Evolutionary conservation across 345 rosid species (phyloP), one percentile per base, ranked within the genome.

Genomic region (Streptanthus diversifolius): DNA sequence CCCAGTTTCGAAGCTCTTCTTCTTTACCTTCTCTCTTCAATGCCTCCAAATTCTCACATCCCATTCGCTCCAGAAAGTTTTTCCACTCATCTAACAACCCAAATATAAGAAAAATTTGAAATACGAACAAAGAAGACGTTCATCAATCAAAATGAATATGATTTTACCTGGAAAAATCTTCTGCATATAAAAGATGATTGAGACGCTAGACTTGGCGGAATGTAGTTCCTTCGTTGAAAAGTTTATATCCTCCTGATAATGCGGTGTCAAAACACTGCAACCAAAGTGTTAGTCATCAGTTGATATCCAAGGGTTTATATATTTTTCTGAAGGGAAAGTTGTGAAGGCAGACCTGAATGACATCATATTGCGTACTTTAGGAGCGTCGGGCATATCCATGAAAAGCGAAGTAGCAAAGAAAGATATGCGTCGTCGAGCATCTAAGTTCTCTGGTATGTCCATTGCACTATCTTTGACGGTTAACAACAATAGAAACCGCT

Each of bases 381-480:
- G 98, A 76, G 98, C 91, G 41, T 61, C 74, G 0, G 97, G 97
- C 91, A 93, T 89, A 81, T 85, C 87, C 86, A 88, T 89, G 78
- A 93, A 93, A 74, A 93, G 91, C 32, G 98, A 93, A 74, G 98
- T 90, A 66, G 97, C 97, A 78, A 90, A 93, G 84, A 91, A 93
- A 41, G 96, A 91, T 63, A 93, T 76, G 43, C 97, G 96, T 57
- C 97, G 83, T 44, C 84, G 83, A 73, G 97, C 98, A 35, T 93
- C 97, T 72, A 93, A 66, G 70, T 93, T 93, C 29, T 79, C 80
- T 59, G 98, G 98, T 73, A 93, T 79, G 79, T 91, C 97, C 90
- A 89, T 83, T 63, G 97, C 96, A 76, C 82, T 84, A 74, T 93
- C 98, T 83, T 80, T 87, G 80, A 87, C 77, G 13, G 90, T 87